These are phyloP conservation scores for Fomitopsis pulvina DNA, from an alignment of 768 basidiomycete genomes.

Conservation along the genomic window DNA sequence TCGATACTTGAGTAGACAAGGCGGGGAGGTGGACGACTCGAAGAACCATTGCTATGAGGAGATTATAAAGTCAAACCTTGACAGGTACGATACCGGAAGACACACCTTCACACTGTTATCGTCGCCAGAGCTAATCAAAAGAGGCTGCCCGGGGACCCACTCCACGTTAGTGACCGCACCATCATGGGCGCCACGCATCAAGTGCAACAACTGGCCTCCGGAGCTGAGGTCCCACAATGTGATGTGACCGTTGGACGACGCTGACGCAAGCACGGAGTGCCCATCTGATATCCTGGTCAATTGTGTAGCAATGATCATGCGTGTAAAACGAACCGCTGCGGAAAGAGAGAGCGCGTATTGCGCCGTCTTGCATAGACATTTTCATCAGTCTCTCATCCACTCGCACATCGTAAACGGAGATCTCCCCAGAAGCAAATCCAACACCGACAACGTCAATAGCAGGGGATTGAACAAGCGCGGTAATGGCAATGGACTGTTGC, in stretches of 20 bases:
- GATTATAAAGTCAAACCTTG: background rate
- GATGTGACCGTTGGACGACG: conserved; percentile 81
- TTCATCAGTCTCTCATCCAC: conserved; percentile 84
- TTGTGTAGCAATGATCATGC: background rate
- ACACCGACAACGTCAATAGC: conserved; percentile 96
- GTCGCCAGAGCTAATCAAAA: conserved; percentile 83
- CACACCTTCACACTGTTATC: conserved; percentile 93
- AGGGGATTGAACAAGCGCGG: conserved; percentile 81
- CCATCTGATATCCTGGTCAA: conserved; percentile 47
- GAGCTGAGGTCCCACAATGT: conserved; percentile 91
- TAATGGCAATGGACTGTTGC: conserved; percentile 46
- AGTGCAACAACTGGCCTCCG: conserved; percentile 76
- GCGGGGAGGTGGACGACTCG: conserved; percentile 82
- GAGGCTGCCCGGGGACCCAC: conserved; percentile 91
- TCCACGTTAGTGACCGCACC: conserved; percentile 74
- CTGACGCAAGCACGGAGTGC: conserved; percentile 81
- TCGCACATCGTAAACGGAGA: conserved; percentile 85
- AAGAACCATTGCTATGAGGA: conserved; percentile 89
- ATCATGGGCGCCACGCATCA: conserved; percentile 86
- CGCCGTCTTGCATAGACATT: conserved; percentile 87
- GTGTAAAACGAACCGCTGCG: conserved; percentile 55
- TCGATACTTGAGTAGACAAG: conserved; percentile 85
- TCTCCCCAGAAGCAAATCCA: conserved; percentile 81
- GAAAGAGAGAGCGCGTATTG: conserved; percentile 72
- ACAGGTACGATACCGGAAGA: conserved; percentile 1